A percentile compares a stretch with the other conserved stretches of the same genome.
These are phyloP conservation scores for Psilocybe subaeruginosa DNA, from an alignment of 768 basidiomycete genomes.

Conservation along the genomic window DNA sequence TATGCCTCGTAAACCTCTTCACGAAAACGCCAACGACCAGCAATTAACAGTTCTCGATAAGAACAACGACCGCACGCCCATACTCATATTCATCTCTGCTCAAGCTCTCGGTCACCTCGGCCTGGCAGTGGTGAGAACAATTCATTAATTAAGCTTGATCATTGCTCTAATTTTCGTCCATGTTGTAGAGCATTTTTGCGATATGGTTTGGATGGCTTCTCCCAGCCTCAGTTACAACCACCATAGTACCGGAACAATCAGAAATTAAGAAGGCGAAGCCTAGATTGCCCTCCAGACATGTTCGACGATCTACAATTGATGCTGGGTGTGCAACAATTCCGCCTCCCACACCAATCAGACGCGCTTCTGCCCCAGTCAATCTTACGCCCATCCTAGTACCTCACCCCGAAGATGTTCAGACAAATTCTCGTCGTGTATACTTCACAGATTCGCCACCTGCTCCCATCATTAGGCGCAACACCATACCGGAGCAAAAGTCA, in stretches of 20 bases:
- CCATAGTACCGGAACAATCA: constrained; percentile 12
- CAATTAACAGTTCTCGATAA: constrained; percentile 9
- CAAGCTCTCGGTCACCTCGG: constrained; percentile 34
- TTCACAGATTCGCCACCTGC: constrained; percentile 28
- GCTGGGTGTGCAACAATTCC: neutral
- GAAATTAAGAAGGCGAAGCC: constrained; percentile 17
- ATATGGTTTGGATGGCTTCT: constrained; percentile 46
- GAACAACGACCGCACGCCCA: constrained; percentile 18
- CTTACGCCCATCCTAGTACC: constrained; percentile 25
- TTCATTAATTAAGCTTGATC: constrained; percentile 4
- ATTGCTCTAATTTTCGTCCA: constrained; percentile 8
- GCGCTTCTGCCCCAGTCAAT: constrained; percentile 24
- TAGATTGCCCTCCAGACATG: constrained; percentile 15
- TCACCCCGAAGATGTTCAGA: constrained; percentile 13
- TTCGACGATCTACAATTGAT: constrained; percentile 12
- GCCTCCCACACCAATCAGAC: constrained; percentile 18
- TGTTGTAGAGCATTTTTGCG: constrained; percentile 43
- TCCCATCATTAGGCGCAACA: constrained; percentile 24
- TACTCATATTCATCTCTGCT: constrained; percentile 37
- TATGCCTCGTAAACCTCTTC: constrained; percentile 21
- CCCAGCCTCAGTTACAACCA: constrained; percentile 22
- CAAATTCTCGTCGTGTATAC: constrained; percentile 30
- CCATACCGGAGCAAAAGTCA: constrained; percentile 19
- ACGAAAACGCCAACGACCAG: constrained; percentile 15
- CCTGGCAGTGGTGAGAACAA: constrained; percentile 40